Percentiles rank a stretch among this genome's conserved stretches.
phyloP scores from a whole-genome alignment of 306 rosid species.

The Sicyos edulis region DNA sequence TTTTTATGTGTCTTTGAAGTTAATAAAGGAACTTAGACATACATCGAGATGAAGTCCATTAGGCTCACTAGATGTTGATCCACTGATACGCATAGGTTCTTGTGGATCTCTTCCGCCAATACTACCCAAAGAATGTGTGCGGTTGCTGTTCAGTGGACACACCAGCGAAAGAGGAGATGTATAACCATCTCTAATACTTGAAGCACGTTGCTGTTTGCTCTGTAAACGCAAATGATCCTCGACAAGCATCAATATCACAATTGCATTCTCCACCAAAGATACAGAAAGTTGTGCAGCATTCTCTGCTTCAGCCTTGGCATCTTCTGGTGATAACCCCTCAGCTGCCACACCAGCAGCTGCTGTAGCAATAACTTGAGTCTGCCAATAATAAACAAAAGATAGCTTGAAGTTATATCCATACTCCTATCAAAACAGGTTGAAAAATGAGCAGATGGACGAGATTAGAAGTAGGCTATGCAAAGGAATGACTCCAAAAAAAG shows the following conservation, averaged over 20 bases:
- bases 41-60: constrained; percentile 73
- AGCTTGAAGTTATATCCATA: not conserved
- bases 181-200: constrained; percentile 47
- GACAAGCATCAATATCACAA: constrained; percentile 95
- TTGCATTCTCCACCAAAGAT: constrained; percentile 89
- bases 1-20: not conserved
- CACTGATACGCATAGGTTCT: constrained; percentile 35
- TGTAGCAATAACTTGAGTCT: constrained; percentile 94
- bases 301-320: constrained; percentile 84
- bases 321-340: constrained; percentile 75
- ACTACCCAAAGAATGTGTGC: constrained; percentile 35
- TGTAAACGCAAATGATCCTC: constrained; percentile 97
- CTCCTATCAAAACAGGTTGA: constrained; percentile 5
- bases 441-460: not conserved
- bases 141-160: constrained; percentile 40
- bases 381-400: constrained; percentile 35
- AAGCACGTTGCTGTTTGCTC: constrained; percentile 59
- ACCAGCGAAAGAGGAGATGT: constrained; percentile 79
- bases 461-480: constrained; percentile 1
- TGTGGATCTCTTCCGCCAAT: constrained; percentile 34
- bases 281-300: constrained; percentile 89
- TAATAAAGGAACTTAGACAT: constrained; percentile 29
- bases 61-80: constrained; percentile 49
- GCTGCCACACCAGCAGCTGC: constrained; percentile 97
- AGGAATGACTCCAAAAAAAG: not conserved